Conservation (phyloP, 2,329 filamentous ascomycete genomes). For the Aspergillus japonicus region DNA sequence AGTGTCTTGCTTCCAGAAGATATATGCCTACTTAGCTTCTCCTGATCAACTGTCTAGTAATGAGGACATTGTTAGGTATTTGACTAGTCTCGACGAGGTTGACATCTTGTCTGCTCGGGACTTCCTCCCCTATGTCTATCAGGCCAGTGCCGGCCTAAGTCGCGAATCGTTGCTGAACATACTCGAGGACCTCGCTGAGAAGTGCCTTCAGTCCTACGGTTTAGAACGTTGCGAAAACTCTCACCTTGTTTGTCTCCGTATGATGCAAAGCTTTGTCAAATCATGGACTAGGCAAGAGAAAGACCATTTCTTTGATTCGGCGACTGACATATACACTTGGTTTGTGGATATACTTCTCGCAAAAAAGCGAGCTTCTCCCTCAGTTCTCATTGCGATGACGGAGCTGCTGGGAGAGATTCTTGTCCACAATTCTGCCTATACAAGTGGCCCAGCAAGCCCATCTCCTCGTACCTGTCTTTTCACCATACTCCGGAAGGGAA, state of each 20-base stretch:
- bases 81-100: conserved; percentile 36
- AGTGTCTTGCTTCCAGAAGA: conserved; percentile 31
- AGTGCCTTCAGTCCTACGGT: conserved; percentile 54
- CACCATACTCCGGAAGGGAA: conserved; percentile 64
- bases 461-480: conserved; percentile 72
- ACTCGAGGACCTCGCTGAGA: conserved; percentile 49
- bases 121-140: conserved; percentile 33
- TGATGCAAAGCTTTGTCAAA: conserved; percentile 63
- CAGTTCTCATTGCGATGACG: conserved; percentile 66
- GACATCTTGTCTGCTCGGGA: conserved; percentile 39
- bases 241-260: conserved; percentile 64
- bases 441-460: conserved; percentile 57
- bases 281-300: conserved; percentile 61
- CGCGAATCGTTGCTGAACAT: conserved; percentile 44
- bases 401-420: conserved; percentile 69
- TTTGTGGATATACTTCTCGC: conserved; percentile 67
- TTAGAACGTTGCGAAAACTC: conserved; percentile 74
- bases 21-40: conserved; percentile 8
- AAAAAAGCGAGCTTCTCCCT: conserved; percentile 67
- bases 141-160: conserved; percentile 27
- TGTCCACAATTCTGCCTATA: conserved; percentile 66
- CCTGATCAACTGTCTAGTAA: neutral
- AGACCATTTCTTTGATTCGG: conserved; percentile 62
- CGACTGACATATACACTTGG: conserved; percentile 75
- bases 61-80: conserved; percentile 33